Conservation (phyloP, 495 filamentous ascomycete species). For the Wilcoxina mikolae region DNA sequence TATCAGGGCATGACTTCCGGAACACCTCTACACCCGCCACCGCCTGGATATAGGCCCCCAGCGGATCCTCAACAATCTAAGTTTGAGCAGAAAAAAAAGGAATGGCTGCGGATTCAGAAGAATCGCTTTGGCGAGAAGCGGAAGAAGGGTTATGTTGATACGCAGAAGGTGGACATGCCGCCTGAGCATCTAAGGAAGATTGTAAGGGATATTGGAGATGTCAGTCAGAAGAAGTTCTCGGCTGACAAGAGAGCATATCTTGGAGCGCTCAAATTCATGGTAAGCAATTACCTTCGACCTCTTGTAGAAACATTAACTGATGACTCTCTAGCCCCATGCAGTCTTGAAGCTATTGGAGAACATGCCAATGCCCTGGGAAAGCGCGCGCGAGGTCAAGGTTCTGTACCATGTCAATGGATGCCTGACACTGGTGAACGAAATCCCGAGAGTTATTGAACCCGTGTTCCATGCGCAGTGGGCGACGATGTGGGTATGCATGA, state of each 20-base stretch:
- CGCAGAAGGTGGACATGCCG: slow-evolving; percentile 97
- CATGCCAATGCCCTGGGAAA: slow-evolving; percentile 99
- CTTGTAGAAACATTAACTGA: not conserved
- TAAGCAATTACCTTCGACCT: slow-evolving; percentile 6
- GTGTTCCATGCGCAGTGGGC: slow-evolving; percentile 99
- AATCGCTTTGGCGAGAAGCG: slow-evolving; percentile 94
- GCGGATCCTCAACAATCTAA: slow-evolving; percentile 80
- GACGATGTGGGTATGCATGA: slow-evolving; percentile 98
- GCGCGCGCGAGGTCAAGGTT: slow-evolving; percentile 86
- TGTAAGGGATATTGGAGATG: slow-evolving; percentile 95
- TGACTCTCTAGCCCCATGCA: slow-evolving; percentile 53
- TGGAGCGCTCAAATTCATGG: slow-evolving; percentile 95
- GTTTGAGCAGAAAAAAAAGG: slow-evolving; percentile 95
- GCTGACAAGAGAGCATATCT: slow-evolving; percentile 98
- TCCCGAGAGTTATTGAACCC: slow-evolving; percentile 90
- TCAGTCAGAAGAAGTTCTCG: slow-evolving; percentile 98
- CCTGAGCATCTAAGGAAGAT: slow-evolving; percentile 97
- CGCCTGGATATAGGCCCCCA: slow-evolving; percentile 74
- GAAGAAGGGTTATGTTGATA: slow-evolving; percentile 90
- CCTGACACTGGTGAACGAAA: slow-evolving; percentile 93
- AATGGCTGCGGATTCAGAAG: slow-evolving; percentile 88
- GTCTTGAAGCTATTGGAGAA: slow-evolving; percentile 97
- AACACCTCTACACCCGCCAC: slow-evolving; percentile 69
- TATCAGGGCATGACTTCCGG: slow-evolving; percentile 40
- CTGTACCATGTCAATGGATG: slow-evolving; percentile 98